Evolutionary conservation across 176 grass and related monocot genomes (phyloP).

Genomic region (Juncus inflexus): DNA sequence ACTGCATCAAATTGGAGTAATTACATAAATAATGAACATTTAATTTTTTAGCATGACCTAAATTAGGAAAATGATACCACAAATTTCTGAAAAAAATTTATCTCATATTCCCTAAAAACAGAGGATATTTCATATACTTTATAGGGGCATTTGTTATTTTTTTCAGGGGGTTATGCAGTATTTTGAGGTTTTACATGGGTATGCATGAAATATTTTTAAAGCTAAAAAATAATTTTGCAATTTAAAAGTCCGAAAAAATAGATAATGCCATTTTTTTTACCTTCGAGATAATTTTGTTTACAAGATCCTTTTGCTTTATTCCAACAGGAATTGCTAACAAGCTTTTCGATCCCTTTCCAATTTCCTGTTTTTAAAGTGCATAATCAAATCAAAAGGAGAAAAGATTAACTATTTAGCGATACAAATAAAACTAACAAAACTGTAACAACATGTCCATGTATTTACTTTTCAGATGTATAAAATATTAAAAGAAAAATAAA

Average conservation of each 20-base stretch:
- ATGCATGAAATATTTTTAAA: constrained; percentile 12
- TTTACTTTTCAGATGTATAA: too few relatives aligned
- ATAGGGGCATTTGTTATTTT: neutral
- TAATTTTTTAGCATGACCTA: too few relatives aligned
- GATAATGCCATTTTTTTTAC: constrained; percentile 27
- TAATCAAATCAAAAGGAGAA: neutral
- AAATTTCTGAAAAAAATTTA: too few relatives aligned
- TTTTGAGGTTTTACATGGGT: neutral
- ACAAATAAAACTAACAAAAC: too few relatives aligned
- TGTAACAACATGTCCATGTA: neutral
- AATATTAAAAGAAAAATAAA: neutral
- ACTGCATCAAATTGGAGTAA: constrained; percentile 33
- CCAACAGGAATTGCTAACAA: constrained; percentile 79
- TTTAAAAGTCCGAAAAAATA: neutral
- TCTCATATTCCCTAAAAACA: neutral
- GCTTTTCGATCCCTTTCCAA: constrained; percentile 36
- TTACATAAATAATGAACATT: too few relatives aligned
- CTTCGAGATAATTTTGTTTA: constrained; percentile 72
- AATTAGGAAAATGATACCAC: too few relatives aligned
- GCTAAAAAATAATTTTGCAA: neutral
- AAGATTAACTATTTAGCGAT: too few relatives aligned
- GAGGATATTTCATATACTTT: neutral
- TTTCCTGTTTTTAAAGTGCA: constrained; percentile 18
- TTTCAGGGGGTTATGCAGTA: neutral
- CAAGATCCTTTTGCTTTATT: constrained; percentile 67